A percentile compares a stretch with the other conserved stretches of the same genome.
These are phyloP conservation scores for Stephanodiscus minutulus DNA, from an alignment of 108 stramenopile species.

Conservation along the genomic window DNA sequence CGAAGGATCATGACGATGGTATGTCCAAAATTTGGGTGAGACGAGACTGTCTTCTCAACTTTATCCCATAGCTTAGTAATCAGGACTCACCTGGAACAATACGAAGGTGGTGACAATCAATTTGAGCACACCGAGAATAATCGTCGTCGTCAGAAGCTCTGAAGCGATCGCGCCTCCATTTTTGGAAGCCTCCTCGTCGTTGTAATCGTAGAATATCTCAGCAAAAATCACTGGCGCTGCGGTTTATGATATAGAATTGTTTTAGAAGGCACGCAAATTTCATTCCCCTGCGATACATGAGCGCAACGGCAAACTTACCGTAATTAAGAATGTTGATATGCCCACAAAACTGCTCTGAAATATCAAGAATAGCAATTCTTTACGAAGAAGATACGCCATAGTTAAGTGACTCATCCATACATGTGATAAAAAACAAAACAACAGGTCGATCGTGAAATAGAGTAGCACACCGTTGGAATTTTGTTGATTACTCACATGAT, in stretches of 20 bases:
- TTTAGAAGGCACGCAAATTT: neutral
- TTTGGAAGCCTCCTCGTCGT: conserved; percentile 35
- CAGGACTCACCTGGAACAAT: conserved; percentile 42
- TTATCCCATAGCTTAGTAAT: neutral
- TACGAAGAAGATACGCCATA: neutral
- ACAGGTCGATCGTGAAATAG: neutral
- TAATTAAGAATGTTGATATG: conserved; percentile 64
- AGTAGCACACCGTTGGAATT: neutral
- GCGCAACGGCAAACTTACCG: neutral
- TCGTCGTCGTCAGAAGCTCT: conserved; percentile 49
- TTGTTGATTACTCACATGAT: conserved; percentile 13
- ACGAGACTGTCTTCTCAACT: neutral
- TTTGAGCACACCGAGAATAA: conserved; percentile 60
- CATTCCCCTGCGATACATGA: neutral
- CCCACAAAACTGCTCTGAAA: conserved; percentile 57
- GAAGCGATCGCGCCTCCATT: conserved; percentile 31
- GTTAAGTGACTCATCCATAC: neutral
- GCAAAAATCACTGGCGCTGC: conserved; percentile 56
- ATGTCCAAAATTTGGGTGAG: neutral
- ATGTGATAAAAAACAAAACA: too few relatives aligned
- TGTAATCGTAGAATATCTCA: conserved; percentile 45
- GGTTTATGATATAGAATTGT: neutral
- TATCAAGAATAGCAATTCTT: conserved; percentile 42
- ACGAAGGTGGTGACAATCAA: conserved; percentile 53
- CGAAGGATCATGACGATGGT: conserved; percentile 13